Evolutionary conservation across 352 stramenopile genomes (phyloP), one percentile per base, ranked within the genome.

Genomic region (Globisporangium cystogenes): DNA sequence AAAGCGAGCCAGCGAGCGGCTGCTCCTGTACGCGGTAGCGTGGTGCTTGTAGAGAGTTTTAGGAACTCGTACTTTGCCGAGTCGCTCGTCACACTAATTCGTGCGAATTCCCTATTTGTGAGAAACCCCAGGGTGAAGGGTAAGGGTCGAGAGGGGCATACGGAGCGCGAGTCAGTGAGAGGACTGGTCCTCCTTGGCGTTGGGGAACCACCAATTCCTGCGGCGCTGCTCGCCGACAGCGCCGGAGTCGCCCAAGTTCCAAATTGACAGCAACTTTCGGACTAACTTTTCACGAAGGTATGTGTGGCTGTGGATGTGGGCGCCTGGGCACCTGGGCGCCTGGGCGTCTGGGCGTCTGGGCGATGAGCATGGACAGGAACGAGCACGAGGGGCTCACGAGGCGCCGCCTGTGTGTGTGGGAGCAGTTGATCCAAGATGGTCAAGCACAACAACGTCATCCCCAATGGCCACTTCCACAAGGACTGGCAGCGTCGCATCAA

Each of bases 401-500:
- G 39, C 7, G 15, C 7, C 18, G 14, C 54, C 3, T 53, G 10
- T 6, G 41, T 36, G 51, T 59, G 2, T 54, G 8, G 15, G 42
- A n/a, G 55, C 49, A 80, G 67, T 77, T 86, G 71, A 74, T 73
- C 63, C 84, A 93, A 90, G 67, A 93, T 93, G 96, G 95, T 99
- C 64, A 99, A 99, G 90, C 97, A 99, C 85, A 99, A 99, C 84
- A 99, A 99, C 82, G 90, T 99, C 71, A 95, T 99, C 80, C 96
- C 97, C 55, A 99, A 99, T 82, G 94, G 95, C 65, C 97, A 99
- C 81, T 99, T 99, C 91, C 91, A 99, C 83, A 99, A 99, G 90
- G 98, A 99, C 81, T 99, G 97, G 92, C 80, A 97, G 76, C 75
- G 90, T 73, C 89, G 93, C 77, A 97, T 98, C 57, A 98, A 97